Base-by-base conservation (phyloP, 176 grass and related monocot species). In the Metroxylon sagu region DNA sequence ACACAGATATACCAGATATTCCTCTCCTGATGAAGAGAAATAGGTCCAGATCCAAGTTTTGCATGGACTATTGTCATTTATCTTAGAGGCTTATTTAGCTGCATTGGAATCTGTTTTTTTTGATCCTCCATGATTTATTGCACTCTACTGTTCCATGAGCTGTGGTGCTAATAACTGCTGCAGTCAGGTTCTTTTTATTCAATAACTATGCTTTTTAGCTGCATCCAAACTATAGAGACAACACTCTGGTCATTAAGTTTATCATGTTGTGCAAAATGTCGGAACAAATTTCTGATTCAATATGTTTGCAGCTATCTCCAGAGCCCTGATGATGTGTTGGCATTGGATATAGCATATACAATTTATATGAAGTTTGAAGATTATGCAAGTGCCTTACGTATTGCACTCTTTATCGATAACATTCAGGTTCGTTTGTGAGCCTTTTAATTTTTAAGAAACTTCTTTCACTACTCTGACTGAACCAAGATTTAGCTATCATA, bases 321-420 rank as follows among this genome's bases (percentile, higher is more conserved):
- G 26, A 60, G 79, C 49, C 82, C 88, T 7, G 93, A 98, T 88
- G 88, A 92, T 74, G 66, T 79, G 50, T 76, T 98, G 70, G 93
- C 82, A 50, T 74, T 92, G 77, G 88, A 98, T 62, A 92, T 92
- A 64, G 93, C 93, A 61, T 92, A 78, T 81, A 83, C 76, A 23
- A 98, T 98, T 72, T 75, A 89, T 56, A 85, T 85, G 59, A 98
- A 92, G 72, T 98, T 98, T 71, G 82, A 77, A 63, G 87, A 98
- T 29, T 71, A 89, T 61, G 64, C 93, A 73, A 98, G 76, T 89
- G 88, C 93, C 54, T 57, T 98, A 66, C 80, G 78, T 49, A 83
- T 83, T 68, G 79, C 93, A 26, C 73, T 92, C 15, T 66, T 85
- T 57, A 84, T 98, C 48, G 93, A 89, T 53, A 90, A 79, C 64